A percentile compares a stretch with the other conserved stretches of the same genome.
Evolutionary conservation across 176 grass and related monocot species (phyloP).

Genomic region (Bolboschoenus planiculmis): DNA sequence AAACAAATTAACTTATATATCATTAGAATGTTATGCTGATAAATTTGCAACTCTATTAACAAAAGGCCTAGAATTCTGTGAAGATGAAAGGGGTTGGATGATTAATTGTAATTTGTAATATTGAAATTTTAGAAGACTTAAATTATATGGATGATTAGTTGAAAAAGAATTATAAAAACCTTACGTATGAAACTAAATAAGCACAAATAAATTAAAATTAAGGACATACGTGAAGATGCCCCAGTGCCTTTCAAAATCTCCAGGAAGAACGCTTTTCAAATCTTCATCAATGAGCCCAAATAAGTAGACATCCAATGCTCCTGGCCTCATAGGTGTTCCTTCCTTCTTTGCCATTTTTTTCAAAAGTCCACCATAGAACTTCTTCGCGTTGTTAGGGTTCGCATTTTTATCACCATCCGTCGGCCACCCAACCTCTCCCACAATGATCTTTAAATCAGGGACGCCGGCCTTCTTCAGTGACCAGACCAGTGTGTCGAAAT

Average conservation of each 20-base stretch:
- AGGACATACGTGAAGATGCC: conserved; percentile 51
- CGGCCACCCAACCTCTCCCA: conserved; percentile 82
- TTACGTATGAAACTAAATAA: background rate
- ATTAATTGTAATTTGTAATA: background rate
- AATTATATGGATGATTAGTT: background rate
- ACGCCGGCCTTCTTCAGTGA: conserved; percentile 73
- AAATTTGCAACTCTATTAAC: background rate
- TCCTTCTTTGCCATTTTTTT: conserved; percentile 49
- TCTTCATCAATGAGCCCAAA: conserved; percentile 83
- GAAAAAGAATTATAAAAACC: background rate
- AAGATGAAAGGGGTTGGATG: background rate
- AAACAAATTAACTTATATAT: background rate
- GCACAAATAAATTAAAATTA: background rate
- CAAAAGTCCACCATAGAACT: conserved; percentile 59
- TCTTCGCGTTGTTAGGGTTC: conserved; percentile 27
- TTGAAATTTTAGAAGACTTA: background rate
- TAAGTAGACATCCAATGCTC: conserved; percentile 62
- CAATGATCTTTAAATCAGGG: conserved; percentile 51
- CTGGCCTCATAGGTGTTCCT: conserved; percentile 54
- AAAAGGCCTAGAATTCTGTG: background rate
- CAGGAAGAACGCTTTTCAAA: conserved; percentile 67
- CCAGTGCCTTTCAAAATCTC: conserved; percentile 71
- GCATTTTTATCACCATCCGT: conserved; percentile 72
- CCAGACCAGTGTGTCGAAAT: conserved; percentile 66
- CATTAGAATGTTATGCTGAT: background rate